Percentiles rank a stretch among this genome's conserved stretches.
Conservation (phyloP, 129 eudicot genomes). For the Pulicaria dysenterica region DNA sequence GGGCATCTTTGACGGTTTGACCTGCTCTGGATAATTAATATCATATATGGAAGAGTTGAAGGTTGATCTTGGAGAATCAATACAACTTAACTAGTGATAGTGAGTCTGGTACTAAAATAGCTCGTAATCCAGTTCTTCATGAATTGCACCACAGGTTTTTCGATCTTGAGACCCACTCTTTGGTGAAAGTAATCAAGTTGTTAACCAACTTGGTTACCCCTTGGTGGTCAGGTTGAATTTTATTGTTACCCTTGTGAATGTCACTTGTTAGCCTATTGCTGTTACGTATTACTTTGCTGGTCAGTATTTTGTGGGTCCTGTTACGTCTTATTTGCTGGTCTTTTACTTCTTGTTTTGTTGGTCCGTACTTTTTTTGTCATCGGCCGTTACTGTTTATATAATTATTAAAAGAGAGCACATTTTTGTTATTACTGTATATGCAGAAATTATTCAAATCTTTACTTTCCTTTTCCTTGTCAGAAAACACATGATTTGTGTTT, state of each 20-base stretch:
- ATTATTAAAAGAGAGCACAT: background rate
- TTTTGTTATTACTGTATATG: background rate
- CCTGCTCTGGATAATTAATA: too few relatives aligned
- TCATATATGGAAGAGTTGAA: too few relatives aligned
- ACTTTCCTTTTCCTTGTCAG: background rate
- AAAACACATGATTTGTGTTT: constrained; percentile 5
- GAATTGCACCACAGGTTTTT: too few relatives aligned
- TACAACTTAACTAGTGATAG: too few relatives aligned
- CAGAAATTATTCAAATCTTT: background rate
- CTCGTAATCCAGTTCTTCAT: too few relatives aligned
- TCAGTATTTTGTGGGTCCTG: background rate
- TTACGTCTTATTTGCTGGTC: background rate
- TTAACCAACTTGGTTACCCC: background rate
- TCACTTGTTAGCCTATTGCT: background rate
- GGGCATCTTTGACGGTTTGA: too few relatives aligned
- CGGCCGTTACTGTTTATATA: background rate
- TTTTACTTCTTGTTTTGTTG: background rate
- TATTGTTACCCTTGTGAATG: background rate
- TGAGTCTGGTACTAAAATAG: too few relatives aligned
- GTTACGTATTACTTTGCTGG: constrained; percentile 11
- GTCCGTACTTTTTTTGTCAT: too few relatives aligned
- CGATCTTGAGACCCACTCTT: too few relatives aligned
- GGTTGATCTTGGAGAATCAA: too few relatives aligned
- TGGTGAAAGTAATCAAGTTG: background rate
- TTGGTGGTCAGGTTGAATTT: background rate